Evolutionary conservation across 2,329 filamentous ascomycete genomes (phyloP).

Genomic region (Canariomyces notabilis): DNA sequence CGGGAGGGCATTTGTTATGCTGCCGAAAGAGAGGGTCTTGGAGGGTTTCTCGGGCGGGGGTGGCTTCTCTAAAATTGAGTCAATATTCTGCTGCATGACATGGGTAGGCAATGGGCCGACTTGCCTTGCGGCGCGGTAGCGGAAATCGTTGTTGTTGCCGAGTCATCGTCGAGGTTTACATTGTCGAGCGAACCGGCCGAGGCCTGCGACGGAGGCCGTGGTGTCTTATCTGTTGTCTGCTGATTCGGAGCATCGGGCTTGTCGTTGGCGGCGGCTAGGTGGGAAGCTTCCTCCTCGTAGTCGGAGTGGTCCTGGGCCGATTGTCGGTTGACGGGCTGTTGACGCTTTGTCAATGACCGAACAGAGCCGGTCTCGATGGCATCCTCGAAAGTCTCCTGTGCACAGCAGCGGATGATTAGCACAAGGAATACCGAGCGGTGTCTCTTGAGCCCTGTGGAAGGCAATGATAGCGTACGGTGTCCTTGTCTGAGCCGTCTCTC

Average conservation of each 20-base stretch:
- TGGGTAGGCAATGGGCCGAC: neutral
- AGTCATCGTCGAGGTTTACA: constrained; percentile 63
- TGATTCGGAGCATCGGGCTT: constrained; percentile 21
- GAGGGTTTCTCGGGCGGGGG: constrained; percentile 32
- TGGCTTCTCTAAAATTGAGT: constrained; percentile 22
- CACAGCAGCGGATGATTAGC: constrained; percentile 15
- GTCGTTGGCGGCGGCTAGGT: constrained; percentile 17
- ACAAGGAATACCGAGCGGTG: constrained; percentile 4
- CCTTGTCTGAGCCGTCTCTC: constrained; percentile 34
- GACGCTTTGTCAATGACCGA: constrained; percentile 58
- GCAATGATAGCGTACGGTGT: constrained; percentile 33
- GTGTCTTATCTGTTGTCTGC: constrained; percentile 20
- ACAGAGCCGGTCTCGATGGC: constrained; percentile 62
- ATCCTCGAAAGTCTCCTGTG: constrained; percentile 77
- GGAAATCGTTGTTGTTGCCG: constrained; percentile 19
- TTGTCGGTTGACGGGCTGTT: constrained; percentile 32
- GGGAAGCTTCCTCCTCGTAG: constrained; percentile 28
- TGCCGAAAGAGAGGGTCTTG: constrained; percentile 58
- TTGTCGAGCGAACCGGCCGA: constrained; percentile 47
- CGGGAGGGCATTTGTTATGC: constrained; percentile 67
- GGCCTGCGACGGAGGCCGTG: constrained; percentile 37
- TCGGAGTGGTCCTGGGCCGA: constrained; percentile 25
- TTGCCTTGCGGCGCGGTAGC: constrained; percentile 24
- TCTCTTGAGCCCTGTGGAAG: neutral
- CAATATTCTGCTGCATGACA: constrained; percentile 2